Conservation (phyloP, 352 stramenopile genomes). For the Globisporangium nagaii region DNA sequence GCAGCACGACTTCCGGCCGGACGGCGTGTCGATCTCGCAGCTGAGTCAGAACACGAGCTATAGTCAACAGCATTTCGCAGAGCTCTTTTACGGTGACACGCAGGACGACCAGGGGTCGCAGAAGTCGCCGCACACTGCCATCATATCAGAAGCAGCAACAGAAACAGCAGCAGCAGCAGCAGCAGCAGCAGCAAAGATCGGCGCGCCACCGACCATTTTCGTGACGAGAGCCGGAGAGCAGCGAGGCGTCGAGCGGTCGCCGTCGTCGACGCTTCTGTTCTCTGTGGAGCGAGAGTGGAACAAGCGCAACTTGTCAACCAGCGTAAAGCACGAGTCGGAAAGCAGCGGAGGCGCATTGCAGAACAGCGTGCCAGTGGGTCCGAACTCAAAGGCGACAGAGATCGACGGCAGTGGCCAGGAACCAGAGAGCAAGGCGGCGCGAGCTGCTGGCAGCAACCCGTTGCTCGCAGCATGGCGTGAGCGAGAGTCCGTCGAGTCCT, state of each 20-base stretch:
- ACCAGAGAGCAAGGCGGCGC: background rate
- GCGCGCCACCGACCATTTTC: background rate
- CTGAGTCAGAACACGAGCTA: conserved; percentile 14
- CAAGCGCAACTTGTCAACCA: conserved; percentile 10
- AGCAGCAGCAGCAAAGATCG: background rate
- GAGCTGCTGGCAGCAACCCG: background rate
- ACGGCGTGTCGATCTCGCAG: conserved; percentile 13
- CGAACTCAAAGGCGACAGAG: background rate
- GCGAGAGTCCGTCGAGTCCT: background rate
- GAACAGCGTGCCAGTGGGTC: background rate
- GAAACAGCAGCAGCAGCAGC: background rate
- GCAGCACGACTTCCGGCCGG: conserved; percentile 1
- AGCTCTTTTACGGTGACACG: conserved; percentile 48
- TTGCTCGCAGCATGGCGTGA: background rate
- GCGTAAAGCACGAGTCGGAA: background rate
- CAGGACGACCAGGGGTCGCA: conserved; percentile 32
- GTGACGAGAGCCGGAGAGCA: background rate
- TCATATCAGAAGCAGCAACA: background rate
- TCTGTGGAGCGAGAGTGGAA: conserved; percentile 19
- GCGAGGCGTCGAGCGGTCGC: conserved; percentile 1
- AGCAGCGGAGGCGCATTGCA: background rate
- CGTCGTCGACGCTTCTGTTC: conserved; percentile 18
- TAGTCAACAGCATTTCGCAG: conserved; percentile 26
- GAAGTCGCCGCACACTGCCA: background rate
- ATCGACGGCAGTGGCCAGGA: background rate